A percentile compares a stretch with the other conserved stretches of the same genome.
Conservation (phyloP, 306 rosid genomes). For the Adenanthera pavonina region DNA sequence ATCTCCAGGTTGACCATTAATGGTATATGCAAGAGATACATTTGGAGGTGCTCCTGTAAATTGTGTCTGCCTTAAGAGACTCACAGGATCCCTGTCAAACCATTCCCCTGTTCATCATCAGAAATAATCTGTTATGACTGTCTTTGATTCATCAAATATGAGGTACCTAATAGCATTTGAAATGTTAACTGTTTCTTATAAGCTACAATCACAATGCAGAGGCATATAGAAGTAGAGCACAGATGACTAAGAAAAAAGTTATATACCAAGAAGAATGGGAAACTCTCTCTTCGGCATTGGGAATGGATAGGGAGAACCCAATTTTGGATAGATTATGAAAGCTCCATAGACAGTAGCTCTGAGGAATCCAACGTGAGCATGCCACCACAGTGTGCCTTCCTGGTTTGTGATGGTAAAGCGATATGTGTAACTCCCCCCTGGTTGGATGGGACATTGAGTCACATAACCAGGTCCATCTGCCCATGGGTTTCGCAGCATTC, state of each 20-base stretch:
- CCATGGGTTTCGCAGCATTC: slow-evolving; percentile 91
- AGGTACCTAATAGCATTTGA: neutral
- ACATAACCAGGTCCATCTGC: slow-evolving; percentile 91
- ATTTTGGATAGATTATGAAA: slow-evolving; percentile 72
- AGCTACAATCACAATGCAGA: neutral
- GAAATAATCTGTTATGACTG: slow-evolving; percentile 33
- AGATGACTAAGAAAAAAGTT: slow-evolving; percentile 2
- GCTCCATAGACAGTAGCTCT: slow-evolving; percentile 96
- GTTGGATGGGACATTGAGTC: slow-evolving; percentile 90
- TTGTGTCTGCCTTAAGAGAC: slow-evolving; percentile 61
- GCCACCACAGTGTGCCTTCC: slow-evolving; percentile 98
- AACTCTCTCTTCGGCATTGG: slow-evolving; percentile 69
- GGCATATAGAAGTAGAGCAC: neutral
- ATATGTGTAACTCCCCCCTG: slow-evolving; percentile 90
- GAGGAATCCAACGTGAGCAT: slow-evolving; percentile 86
- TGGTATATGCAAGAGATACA: slow-evolving; percentile 78
- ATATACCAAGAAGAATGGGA: slow-evolving; percentile 77
- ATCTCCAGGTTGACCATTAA: slow-evolving; percentile 95
- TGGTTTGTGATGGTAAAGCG: slow-evolving; percentile 79
- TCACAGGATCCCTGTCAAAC: slow-evolving; percentile 78
- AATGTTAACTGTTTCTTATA: neutral
- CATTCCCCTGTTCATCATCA: slow-evolving; percentile 76
- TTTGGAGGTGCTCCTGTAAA: slow-evolving; percentile 90
- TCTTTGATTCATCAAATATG: slow-evolving; percentile 12
- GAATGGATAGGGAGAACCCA: slow-evolving; percentile 82